Evolutionary conservation across 2,329 filamentous ascomycete genomes (phyloP).

Genomic region (Zalaria sp.): DNA sequence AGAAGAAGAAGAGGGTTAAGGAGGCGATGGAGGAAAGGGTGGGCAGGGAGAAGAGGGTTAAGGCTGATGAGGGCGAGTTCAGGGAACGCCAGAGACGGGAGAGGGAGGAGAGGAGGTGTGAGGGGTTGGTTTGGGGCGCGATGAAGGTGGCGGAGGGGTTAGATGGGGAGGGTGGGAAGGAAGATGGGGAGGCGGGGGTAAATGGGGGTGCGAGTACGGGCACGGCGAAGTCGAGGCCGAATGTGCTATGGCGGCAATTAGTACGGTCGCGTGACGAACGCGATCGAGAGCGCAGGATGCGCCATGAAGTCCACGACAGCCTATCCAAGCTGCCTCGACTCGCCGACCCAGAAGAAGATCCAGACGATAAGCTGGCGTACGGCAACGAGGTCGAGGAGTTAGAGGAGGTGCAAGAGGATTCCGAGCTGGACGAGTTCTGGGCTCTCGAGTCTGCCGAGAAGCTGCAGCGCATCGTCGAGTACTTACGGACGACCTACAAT

Average conservation of each 20-base stretch:
- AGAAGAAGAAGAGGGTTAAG: slow-evolving; percentile 58
- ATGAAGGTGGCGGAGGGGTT: slow-evolving; percentile 74
- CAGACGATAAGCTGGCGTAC: slow-evolving; percentile 56
- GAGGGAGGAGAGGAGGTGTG: slow-evolving; percentile 51
- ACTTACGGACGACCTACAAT: slow-evolving; percentile 54
- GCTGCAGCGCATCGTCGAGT: slow-evolving; percentile 50
- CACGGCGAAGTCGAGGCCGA: slow-evolving; percentile 32
- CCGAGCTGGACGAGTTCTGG: slow-evolving; percentile 69
- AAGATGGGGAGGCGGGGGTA: slow-evolving; percentile 8
- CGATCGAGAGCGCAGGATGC: slow-evolving; percentile 52
- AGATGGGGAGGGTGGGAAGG: slow-evolving; percentile 37
- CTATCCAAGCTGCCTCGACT: slow-evolving; percentile 42
- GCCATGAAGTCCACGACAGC: slow-evolving; percentile 52
- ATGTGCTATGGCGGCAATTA: slow-evolving; percentile 68
- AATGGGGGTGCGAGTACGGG: slow-evolving; percentile 8
- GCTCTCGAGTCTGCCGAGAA: slow-evolving; percentile 51
- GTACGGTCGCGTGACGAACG: slow-evolving; percentile 55
- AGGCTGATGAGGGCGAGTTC: slow-evolving; percentile 56
- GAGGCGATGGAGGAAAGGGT: slow-evolving; percentile 40
- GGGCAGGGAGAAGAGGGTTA: slow-evolving; percentile 42
- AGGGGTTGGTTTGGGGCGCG: slow-evolving; percentile 59
- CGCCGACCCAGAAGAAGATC: slow-evolving; percentile 54
- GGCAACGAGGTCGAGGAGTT: slow-evolving; percentile 50
- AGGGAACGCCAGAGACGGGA: slow-evolving; percentile 57
- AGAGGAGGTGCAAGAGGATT: slow-evolving; percentile 63